Percentiles rank a stretch among this genome's conserved stretches.
These are phyloP conservation scores for Tylopilus sp. DNA, from an alignment of 1,284 basidiomycete genomes.

Conservation along the genomic window DNA sequence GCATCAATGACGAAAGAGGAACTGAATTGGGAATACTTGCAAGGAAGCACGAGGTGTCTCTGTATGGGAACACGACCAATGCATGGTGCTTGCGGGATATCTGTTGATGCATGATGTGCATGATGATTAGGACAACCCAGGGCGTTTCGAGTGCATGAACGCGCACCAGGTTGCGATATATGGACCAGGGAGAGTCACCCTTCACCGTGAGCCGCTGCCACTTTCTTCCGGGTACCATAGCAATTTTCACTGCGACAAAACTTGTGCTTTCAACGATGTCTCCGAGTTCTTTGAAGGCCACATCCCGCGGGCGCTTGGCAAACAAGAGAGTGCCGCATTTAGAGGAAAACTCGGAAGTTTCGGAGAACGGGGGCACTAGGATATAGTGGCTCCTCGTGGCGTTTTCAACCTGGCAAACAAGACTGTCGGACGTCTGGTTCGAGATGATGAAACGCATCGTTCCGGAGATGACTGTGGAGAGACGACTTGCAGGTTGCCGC, in stretches of 20 bases:
- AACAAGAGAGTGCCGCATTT: slow-evolving; percentile 25
- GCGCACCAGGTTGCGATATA: slow-evolving; percentile 65
- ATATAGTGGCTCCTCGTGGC: slow-evolving; percentile 16
- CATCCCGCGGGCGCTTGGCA: slow-evolving; percentile 17
- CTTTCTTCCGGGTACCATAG: slow-evolving; percentile 41
- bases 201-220: slow-evolving; percentile 59
- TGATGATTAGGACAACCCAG: slow-evolving; percentile 15
- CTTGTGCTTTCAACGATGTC: slow-evolving; percentile 20
- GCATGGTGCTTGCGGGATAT: slow-evolving; percentile 51
- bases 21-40: slow-evolving; percentile 73
- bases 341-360: slow-evolving; percentile 35
- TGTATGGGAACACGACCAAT: slow-evolving; percentile 65
- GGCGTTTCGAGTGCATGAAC: neutral
- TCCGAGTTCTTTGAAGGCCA: slow-evolving; percentile 21
- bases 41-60: slow-evolving; percentile 71
- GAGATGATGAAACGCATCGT: slow-evolving; percentile 54
- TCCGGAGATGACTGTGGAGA: neutral
- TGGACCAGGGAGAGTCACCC: slow-evolving; percentile 63
- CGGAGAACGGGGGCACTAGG: slow-evolving; percentile 38
- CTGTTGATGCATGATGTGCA: slow-evolving; percentile 37
- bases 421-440: slow-evolving; percentile 55
- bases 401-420: slow-evolving; percentile 39
- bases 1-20: slow-evolving; percentile 74
- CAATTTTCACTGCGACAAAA: slow-evolving; percentile 38
- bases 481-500: no score